phyloP scores from a whole-genome alignment of 192 early-diverging fungal genomes.

The Mortierella antarctica region DNA sequence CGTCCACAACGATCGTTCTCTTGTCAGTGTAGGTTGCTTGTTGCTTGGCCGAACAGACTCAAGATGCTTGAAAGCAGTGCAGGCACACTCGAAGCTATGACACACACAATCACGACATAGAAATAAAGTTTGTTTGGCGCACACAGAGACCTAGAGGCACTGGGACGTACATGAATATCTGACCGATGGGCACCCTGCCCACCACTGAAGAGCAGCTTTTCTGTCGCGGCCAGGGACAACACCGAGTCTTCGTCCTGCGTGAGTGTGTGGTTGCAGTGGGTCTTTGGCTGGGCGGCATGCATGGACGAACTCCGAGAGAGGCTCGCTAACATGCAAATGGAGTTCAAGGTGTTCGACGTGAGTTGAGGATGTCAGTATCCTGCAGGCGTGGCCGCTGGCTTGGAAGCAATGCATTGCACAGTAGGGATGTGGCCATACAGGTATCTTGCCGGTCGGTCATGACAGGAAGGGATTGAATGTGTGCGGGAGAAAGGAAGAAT shows the following conservation, averaged over 20 bases:
- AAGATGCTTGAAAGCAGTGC: too few species aligned
- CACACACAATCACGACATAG: constrained; percentile 33
- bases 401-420: too few species aligned
- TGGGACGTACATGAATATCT: constrained; percentile 66
- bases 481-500: too few species aligned
- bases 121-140: background rate
- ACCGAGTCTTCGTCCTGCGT: constrained; percentile 68
- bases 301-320: constrained; percentile 39
- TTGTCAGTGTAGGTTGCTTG: too few species aligned
- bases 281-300: constrained; percentile 9
- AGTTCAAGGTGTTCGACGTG: background rate
- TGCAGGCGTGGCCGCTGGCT: too few species aligned
- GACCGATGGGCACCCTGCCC: constrained; percentile 65
- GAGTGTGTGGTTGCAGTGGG: constrained; percentile 60
- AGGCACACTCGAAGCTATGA: too few species aligned
- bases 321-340: constrained; percentile 26
- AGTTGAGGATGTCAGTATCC: too few species aligned
- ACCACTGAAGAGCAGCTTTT: constrained; percentile 72
- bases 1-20: background rate
- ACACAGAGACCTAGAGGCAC: constrained; percentile 23
- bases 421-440: background rate
- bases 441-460: background rate
- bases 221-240: constrained; percentile 70
- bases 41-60: too few species aligned
- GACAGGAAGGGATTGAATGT: background rate